phyloP scores from a whole-genome alignment of 1,139 yeast species.

The Geotrichum europaeum region DNA sequence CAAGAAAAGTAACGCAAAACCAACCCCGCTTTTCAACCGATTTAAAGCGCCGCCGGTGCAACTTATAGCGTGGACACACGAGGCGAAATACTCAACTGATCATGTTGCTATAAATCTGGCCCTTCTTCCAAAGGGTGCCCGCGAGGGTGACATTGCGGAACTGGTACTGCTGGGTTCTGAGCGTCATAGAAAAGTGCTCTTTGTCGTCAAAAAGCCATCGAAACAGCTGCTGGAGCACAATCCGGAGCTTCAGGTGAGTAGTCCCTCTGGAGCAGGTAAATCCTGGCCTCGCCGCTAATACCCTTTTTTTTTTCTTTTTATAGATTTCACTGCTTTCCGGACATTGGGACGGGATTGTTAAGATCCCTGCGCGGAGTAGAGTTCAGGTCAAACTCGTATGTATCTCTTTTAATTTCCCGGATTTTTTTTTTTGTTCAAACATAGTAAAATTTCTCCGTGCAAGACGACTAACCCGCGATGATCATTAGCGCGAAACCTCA shows the following conservation, averaged over 20 bases:
- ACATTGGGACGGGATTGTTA: conserved; percentile 55
- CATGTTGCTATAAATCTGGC: conserved; percentile 57
- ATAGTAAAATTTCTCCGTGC: not conserved
- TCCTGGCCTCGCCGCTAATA: not conserved
- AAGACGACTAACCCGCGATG: not conserved
- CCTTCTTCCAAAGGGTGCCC: conserved; percentile 49
- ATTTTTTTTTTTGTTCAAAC: not conserved
- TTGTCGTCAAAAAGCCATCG: conserved; percentile 42
- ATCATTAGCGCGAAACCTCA: conserved; percentile 30
- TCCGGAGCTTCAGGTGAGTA: conserved; percentile 29
- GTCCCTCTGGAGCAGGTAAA: not conserved
- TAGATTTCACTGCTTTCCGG: conserved; percentile 57
- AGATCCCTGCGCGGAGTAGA: conserved; percentile 59
- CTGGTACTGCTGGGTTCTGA: conserved; percentile 42
- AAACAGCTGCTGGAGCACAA: conserved; percentile 32
- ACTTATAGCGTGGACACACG: conserved; percentile 70
- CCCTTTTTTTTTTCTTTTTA: conserved; percentile 10
- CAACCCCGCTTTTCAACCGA: not conserved
- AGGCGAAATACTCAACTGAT: conserved; percentile 50
- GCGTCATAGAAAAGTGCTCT: conserved; percentile 34
- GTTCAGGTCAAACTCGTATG: conserved; percentile 50
- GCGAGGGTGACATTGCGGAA: conserved; percentile 71
- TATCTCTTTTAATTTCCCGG: not conserved
- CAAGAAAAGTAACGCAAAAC: not conserved
- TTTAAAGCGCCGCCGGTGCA: not conserved